A percentile compares a stretch with the other conserved stretches of the same genome.
These are phyloP conservation scores for Candolleomyces efflorescens DNA, from an alignment of 768 basidiomycete genomes.

Conservation along the genomic window DNA sequence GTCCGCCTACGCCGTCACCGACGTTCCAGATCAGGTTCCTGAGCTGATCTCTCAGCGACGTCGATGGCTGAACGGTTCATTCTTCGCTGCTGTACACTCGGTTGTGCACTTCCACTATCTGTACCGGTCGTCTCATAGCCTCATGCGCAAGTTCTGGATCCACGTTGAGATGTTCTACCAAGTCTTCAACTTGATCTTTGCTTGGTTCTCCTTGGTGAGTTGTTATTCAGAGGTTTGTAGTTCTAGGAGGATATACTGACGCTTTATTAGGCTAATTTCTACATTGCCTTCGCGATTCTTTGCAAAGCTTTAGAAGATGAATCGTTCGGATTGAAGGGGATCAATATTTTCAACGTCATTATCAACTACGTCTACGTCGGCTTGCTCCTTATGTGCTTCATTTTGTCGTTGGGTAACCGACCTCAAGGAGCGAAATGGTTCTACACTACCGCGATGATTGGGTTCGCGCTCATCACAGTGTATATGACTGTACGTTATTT, in stretches of 20 bases:
- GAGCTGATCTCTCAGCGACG: conserved; percentile 94
- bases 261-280: conserved; percentile 71
- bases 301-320: conserved; percentile 69
- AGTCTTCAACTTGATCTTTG: conserved; percentile 84
- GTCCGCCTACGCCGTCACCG: conserved; percentile 87
- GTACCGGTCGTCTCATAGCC: conserved; percentile 82
- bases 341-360: conserved; percentile 69
- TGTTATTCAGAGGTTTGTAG: conserved; percentile 2
- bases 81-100: conserved; percentile 95
- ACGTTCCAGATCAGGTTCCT: conserved; percentile 92
- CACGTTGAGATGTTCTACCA: conserved; percentile 94
- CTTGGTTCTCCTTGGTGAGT: conserved; percentile 82
- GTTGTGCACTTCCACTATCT: conserved; percentile 93
- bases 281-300: conserved; percentile 82
- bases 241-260: not conserved
- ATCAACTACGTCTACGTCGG: conserved; percentile 88
- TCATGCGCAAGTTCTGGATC: conserved; percentile 88
- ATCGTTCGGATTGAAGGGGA: conserved; percentile 51
- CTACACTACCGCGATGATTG: conserved; percentile 81
- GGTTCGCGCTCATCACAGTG: conserved; percentile 87
- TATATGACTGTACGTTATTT: conserved; percentile 80
- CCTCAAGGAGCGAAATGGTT: conserved; percentile 88
- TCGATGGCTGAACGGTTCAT: conserved; percentile 96
- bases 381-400: conserved; percentile 80
- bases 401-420: conserved; percentile 85